Percentiles rank a stretch among this genome's conserved stretches.
phyloP scores from a whole-genome alignment of 2,329 filamentous ascomycete genomes.

The Sporothrix brunneoviolacea region DNA sequence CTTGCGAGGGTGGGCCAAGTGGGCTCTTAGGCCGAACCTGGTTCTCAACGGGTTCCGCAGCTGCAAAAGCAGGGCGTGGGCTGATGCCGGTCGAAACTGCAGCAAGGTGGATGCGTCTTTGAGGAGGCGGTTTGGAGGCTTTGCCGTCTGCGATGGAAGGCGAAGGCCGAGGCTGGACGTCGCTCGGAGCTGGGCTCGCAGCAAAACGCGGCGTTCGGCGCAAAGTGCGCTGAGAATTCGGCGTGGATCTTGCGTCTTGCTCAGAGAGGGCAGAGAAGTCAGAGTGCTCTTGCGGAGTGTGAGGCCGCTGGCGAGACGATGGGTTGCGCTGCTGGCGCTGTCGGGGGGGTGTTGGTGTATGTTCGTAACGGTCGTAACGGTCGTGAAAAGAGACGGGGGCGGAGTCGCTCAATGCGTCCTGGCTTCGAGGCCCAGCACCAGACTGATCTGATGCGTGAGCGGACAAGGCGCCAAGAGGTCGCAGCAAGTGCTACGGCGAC shows the following conservation, averaged over 20 bases:
- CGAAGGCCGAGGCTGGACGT: neutral
- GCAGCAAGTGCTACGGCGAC: conserved; percentile 13
- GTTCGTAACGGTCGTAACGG: conserved; percentile 50
- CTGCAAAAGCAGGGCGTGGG: conserved; percentile 34
- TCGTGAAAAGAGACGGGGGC: conserved; percentile 33
- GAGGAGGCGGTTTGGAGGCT: conserved; percentile 8
- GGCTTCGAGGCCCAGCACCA: conserved; percentile 14
- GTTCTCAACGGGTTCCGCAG: conserved; percentile 24
- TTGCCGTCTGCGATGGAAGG: neutral
- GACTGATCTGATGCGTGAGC: conserved; percentile 16
- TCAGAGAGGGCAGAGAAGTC: conserved; percentile 5
- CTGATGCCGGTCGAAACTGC: conserved; percentile 43
- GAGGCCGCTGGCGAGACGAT: conserved; percentile 29
- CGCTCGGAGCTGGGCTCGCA: conserved; percentile 34
- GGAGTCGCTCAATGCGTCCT: conserved; percentile 16
- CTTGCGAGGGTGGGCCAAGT: conserved; percentile 39
- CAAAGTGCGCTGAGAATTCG: conserved; percentile 42
- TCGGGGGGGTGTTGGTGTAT: conserved; percentile 31
- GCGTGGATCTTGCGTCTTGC: conserved; percentile 34
- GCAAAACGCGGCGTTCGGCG: conserved; percentile 48
- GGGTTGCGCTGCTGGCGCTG: conserved; percentile 35
- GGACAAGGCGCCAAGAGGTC: conserved; percentile 13
- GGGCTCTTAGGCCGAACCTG: conserved; percentile 17
- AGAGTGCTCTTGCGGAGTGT: conserved; percentile 20
- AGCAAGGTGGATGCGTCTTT: conserved; percentile 37